phyloP scores from a whole-genome alignment of 116 monocot genomes.

The Dioscorea cayenensis region DNA sequence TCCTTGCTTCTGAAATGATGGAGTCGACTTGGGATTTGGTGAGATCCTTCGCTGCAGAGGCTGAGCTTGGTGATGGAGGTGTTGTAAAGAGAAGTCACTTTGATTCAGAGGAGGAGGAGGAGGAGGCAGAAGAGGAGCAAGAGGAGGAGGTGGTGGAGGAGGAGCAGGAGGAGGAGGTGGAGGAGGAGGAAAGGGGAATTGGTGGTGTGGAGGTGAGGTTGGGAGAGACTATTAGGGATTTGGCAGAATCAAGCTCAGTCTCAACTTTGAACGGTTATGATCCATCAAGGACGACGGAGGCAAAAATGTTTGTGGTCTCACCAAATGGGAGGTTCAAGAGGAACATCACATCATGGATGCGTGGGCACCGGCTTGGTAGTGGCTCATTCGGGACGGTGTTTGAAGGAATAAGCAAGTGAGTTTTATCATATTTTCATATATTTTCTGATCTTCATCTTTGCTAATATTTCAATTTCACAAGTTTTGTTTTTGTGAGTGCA shows the following conservation, averaged over 20 bases:
- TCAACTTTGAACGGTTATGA: slow-evolving; percentile 58
- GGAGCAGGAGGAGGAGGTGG: neutral
- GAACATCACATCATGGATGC: slow-evolving; percentile 54
- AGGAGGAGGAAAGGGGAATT: neutral
- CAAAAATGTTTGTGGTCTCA: slow-evolving; percentile 47
- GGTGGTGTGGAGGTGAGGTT: slow-evolving; percentile 21
- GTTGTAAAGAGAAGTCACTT: too few relatives aligned
- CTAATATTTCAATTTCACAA: neutral
- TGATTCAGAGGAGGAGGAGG: slow-evolving; percentile 11
- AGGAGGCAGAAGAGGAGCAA: neutral
- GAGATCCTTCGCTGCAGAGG: slow-evolving; percentile 42
- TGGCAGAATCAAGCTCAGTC: slow-evolving; percentile 35
- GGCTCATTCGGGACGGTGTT: slow-evolving; percentile 91
- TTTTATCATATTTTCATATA: neutral
- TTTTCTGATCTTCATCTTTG: neutral
- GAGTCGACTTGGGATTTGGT: slow-evolving; percentile 51
- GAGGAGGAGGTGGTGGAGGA: neutral
- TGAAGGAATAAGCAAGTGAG: slow-evolving; percentile 90
- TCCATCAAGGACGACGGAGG: slow-evolving; percentile 49
- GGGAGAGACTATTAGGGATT: slow-evolving; percentile 25
- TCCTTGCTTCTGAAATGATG: slow-evolving; percentile 8
- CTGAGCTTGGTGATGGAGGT: too few relatives aligned
- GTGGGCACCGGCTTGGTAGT: slow-evolving; percentile 56
- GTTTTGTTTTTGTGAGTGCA: neutral
- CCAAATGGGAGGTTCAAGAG: slow-evolving; percentile 57